Percentiles rank a stretch among this genome's conserved stretches.
Evolutionary conservation across 495 filamentous ascomycete genomes (phyloP).

Genomic region (Penicilliopsis zonata): DNA sequence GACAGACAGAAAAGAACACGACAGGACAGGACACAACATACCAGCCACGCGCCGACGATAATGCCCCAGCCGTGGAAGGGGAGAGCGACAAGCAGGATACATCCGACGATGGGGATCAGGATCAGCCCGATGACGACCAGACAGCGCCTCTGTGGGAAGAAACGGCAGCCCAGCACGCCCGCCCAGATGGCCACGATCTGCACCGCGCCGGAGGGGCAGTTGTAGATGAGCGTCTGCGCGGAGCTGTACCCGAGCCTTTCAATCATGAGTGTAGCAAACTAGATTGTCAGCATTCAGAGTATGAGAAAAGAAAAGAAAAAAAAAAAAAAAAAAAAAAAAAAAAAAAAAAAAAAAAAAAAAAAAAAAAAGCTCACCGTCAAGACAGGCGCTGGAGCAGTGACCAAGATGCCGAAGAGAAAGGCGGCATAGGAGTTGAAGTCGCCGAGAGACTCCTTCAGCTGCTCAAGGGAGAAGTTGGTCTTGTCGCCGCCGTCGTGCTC

Average conservation of each 20-base stretch:
- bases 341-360: slow-evolving; percentile 7
- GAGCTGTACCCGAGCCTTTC: slow-evolving; percentile 16
- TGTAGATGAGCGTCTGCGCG: slow-evolving; percentile 20
- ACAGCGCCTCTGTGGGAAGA: slow-evolving; percentile 13
- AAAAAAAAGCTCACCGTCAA: slow-evolving; percentile 9
- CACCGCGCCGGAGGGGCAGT: slow-evolving; percentile 18
- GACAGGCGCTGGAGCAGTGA: slow-evolving; percentile 14
- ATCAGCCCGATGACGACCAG: slow-evolving; percentile 10
- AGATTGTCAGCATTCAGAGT: slow-evolving; percentile 1
- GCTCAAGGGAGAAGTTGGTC: slow-evolving; percentile 38
- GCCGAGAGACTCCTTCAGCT: slow-evolving; percentile 40
- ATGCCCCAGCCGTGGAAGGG: slow-evolving; percentile 16
- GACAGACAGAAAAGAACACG: not conserved
- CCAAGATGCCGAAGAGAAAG: slow-evolving; percentile 38
- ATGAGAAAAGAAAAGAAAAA: no score
- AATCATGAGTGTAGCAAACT: slow-evolving; percentile 24
- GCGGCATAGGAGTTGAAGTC: slow-evolving; percentile 51
- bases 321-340: slow-evolving; percentile 1
- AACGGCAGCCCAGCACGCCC: slow-evolving; percentile 11
- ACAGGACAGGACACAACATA: slow-evolving; percentile 5
- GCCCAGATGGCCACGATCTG: slow-evolving; percentile 22
- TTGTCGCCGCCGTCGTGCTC: slow-evolving; percentile 52
- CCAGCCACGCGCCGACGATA: slow-evolving; percentile 23
- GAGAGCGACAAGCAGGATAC: slow-evolving; percentile 17
- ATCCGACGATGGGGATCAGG: slow-evolving; percentile 17